Evolutionary conservation across 768 basidiomycete species (phyloP).

Genomic region (Leucocoprinus sp.): DNA sequence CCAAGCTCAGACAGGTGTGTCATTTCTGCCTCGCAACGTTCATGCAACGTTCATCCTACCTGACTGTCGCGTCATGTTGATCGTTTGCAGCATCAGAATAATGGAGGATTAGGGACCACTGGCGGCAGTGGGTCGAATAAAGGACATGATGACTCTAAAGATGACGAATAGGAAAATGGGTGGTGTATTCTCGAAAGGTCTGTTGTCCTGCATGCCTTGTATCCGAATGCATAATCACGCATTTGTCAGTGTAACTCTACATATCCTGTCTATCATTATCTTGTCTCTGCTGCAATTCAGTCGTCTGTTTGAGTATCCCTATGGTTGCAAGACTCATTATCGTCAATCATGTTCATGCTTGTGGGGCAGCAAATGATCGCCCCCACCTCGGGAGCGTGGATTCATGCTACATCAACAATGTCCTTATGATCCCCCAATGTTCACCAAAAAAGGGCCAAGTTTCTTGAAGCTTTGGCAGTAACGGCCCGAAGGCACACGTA

Average conservation of each 20-base stretch:
- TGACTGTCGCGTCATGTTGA: neutral
- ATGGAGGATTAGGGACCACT: neutral
- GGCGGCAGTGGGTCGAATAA: neutral
- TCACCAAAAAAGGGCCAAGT: no score
- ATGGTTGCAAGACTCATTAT: neutral
- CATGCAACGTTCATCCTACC: no score
- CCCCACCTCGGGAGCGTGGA: neutral
- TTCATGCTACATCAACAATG: no score
- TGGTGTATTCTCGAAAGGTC: neutral
- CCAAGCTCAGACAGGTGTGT: conserved; percentile 77
- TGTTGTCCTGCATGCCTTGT: neutral
- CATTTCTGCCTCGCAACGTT: neutral
- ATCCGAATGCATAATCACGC: neutral
- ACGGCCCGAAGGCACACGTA: no score
- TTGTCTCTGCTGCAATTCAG: neutral
- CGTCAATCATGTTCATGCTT: neutral
- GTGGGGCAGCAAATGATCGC: conserved; percentile 1
- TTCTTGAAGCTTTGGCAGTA: no score
- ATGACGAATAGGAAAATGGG: conserved; percentile 1
- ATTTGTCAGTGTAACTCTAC: conserved; percentile 5
- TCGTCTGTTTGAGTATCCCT: neutral
- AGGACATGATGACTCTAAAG: conserved; percentile 3
- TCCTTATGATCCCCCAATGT: no score
- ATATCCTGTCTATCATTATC: conserved; percentile 8
- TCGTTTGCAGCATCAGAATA: conserved; percentile 6